phyloP scores from a whole-genome alignment of 192 early-diverging fungal genomes.

The Dispira parvispora region DNA sequence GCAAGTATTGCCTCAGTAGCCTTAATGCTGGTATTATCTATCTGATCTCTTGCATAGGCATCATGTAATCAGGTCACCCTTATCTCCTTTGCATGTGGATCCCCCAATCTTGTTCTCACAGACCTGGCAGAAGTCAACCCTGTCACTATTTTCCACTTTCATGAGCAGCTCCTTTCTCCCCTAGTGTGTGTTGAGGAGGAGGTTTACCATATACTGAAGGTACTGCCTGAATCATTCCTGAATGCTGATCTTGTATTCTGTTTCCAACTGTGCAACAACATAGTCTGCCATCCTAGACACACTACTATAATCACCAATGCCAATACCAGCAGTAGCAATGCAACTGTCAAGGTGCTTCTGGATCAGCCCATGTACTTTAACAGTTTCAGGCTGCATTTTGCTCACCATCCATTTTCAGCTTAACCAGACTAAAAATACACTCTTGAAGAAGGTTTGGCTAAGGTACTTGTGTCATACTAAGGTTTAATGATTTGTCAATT shows the following conservation, averaged over 20 bases:
- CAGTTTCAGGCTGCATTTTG: neutral
- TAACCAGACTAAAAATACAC: neutral
- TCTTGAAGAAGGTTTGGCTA: neutral
- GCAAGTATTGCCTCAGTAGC: no score
- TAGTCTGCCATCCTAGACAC: constrained; percentile 4
- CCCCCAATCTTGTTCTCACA: neutral
- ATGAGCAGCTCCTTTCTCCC: neutral
- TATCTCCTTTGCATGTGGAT: neutral
- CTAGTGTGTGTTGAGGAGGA: neutral
- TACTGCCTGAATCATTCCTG: neutral
- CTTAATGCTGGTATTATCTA: no score
- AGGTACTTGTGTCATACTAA: neutral
- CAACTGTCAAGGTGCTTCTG: neutral
- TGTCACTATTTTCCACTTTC: neutral
- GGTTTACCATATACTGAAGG: neutral
- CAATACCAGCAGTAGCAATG: neutral
- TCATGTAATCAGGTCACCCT: no score
- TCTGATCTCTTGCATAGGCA: no score
- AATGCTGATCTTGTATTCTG: neutral
- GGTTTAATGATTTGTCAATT: neutral
- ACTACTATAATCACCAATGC: neutral
- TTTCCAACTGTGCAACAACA: neutral
- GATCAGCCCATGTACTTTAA: neutral
- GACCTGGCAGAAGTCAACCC: neutral
- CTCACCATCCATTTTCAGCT: neutral